Percentiles rank a stretch among this genome's conserved stretches.
These are phyloP conservation scores for Penstemon davidsonii DNA, from an alignment of 257 asterid genomes.

Conservation along the genomic window DNA sequence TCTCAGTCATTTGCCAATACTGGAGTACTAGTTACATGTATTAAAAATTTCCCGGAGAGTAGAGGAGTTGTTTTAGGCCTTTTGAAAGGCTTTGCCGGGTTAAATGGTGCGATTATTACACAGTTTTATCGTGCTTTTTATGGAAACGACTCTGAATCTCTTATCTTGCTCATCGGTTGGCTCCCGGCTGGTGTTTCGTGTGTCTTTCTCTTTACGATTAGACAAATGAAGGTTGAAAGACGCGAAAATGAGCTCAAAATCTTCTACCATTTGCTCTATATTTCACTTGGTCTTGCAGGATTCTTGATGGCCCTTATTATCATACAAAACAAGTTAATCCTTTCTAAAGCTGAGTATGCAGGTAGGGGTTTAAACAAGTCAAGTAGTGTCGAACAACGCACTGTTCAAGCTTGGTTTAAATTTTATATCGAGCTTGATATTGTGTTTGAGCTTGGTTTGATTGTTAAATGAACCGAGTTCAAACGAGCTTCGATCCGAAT, in stretches of 20 bases:
- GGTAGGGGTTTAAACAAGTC: too few species aligned
- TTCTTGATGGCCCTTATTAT: slow-evolving; percentile 48
- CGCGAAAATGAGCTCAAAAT: slow-evolving; percentile 44
- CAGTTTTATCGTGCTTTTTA: slow-evolving; percentile 32
- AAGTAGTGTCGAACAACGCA: too few species aligned
- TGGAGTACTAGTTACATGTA: slow-evolving; percentile 32
- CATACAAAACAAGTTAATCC: slow-evolving; percentile 35
- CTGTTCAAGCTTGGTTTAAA: too few species aligned
- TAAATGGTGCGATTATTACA: slow-evolving; percentile 38
- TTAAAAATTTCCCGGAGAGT: slow-evolving; percentile 37
- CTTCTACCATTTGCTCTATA: slow-evolving; percentile 45
- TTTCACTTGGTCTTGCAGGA: slow-evolving; percentile 49
- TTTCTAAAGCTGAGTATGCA: slow-evolving; percentile 31
- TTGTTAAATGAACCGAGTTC: too few species aligned
- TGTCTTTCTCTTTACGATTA: neutral
- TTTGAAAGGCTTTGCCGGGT: slow-evolving; percentile 34
- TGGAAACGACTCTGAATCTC: slow-evolving; percentile 26
- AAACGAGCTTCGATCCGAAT: too few species aligned
- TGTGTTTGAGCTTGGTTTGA: too few species aligned
- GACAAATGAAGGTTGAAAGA: slow-evolving; percentile 32
- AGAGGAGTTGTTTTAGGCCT: slow-evolving; percentile 32
- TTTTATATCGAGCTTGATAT: too few species aligned
- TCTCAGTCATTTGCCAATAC: slow-evolving; percentile 32
- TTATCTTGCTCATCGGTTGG: slow-evolving; percentile 31
- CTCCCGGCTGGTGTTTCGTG: neutral